Conservation (phyloP, 371 early-diverging fungal species). For the Lichtheimia ramosa region DNA sequence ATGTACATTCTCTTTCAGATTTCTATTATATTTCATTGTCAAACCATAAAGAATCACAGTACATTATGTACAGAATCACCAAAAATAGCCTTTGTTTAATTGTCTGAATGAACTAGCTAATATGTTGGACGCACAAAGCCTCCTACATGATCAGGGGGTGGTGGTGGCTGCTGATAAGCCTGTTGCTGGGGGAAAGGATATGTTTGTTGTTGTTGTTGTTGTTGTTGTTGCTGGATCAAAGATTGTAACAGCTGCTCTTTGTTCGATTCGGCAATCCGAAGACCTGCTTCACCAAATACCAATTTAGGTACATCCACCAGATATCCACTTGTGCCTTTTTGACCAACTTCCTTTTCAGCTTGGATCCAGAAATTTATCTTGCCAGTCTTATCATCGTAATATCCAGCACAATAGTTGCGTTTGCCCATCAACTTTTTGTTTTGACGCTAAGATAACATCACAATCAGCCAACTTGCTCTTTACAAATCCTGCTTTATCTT, state of each 20-base stretch:
- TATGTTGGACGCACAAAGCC: too few species aligned
- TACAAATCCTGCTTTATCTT: not conserved
- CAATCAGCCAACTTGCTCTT: not conserved
- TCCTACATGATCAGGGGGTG: too few species aligned
- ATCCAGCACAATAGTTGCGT: slow-evolving; percentile 40
- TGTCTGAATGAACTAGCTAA: too few species aligned
- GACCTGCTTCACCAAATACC: slow-evolving; percentile 29
- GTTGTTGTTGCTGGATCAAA: too few species aligned
- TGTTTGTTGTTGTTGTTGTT: too few species aligned
- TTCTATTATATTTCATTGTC: too few species aligned
- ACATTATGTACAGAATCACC: too few species aligned
- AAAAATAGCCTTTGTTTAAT: too few species aligned
- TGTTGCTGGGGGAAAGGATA: too few species aligned
- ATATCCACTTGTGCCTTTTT: slow-evolving; percentile 37
- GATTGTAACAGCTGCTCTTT: slow-evolving; percentile 4
- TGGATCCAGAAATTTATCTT: slow-evolving; percentile 40
- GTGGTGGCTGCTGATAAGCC: too few species aligned
- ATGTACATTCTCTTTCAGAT: too few species aligned
- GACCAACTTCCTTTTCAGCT: slow-evolving; percentile 29
- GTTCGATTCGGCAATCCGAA: not conserved
- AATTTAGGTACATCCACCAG: slow-evolving; percentile 35
- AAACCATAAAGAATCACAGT: too few species aligned
- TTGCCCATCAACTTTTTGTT: slow-evolving; percentile 22
- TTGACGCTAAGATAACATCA: slow-evolving; percentile 12
- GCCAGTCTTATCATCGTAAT: slow-evolving; percentile 28